Evolutionary conservation across 768 basidiomycete species (phyloP), one percentile per base, ranked within the genome.

Genomic region (Boletus coccyginus): DNA sequence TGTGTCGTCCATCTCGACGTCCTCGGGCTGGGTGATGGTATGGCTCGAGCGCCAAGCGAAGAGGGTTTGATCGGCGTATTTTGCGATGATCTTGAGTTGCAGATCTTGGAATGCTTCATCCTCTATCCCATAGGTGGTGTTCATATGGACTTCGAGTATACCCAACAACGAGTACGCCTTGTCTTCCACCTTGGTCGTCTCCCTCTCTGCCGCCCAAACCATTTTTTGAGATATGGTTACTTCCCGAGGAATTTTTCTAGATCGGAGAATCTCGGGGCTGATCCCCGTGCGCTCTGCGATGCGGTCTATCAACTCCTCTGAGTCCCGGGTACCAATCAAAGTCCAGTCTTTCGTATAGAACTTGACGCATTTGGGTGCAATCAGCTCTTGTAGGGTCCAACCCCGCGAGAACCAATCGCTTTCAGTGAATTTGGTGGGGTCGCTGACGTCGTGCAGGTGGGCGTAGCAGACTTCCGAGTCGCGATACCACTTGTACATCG

Each of bases 401-500:
- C 73, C 70, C 31, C 72, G 57, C 21, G 29, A 43, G 55, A 73
- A 70, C 72, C 71, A 73, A 17, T 64, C 61, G 47, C 69, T 71
- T n/a, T 55, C 32, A 7, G 19, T 47, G 32, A 68, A 60, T 24
- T 55, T 41, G 55, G 60, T 47, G 0, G 47, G 42, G 17, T 65
- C 58, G 38, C 19, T 45, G 44, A 72, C 58, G 45, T 70, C 66
- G 33, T 65, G 57, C 40, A 73, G 38, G 53, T 73, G 69, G 5
- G 56, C 66, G 12, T 68, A 65, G 54, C 72, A 73, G 38, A 66
- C 46, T 1, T 59, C 21, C 6, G 71, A 62, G 14, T 62, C 46
- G 2, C 48, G 46, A 54, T 73, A 74, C 73, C 73, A 73, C 39
- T n/a, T 57, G 60, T 65, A 74, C 70, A 74, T 73, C 16, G 68